These are phyloP conservation scores for Metarhizium anisopliae DNA, from an alignment of 2,329 filamentous ascomycete species.

Conservation along the genomic window DNA sequence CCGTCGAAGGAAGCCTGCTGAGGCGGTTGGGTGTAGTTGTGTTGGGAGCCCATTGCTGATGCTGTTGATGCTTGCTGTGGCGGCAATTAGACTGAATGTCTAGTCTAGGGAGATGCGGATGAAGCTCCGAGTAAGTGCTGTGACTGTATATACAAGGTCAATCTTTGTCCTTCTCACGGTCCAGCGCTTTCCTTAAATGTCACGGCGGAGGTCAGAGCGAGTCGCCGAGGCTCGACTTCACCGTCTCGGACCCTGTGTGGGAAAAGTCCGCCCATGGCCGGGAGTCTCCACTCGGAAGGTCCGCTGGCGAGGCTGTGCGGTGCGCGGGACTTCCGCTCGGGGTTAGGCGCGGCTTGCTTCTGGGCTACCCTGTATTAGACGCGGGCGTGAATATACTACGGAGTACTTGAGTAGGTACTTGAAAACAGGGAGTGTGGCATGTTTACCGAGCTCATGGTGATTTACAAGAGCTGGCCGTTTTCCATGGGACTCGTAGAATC, in stretches of 20 bases:
- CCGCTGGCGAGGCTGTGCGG: conserved; percentile 9
- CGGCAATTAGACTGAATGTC: too few species aligned
- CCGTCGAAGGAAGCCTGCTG: conserved; percentile 42
- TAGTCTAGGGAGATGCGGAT: too few species aligned
- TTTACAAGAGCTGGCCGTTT: too few species aligned
- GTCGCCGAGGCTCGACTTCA: not conserved
- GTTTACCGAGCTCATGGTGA: too few species aligned
- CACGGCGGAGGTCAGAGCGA: too few species aligned
- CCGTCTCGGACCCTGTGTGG: not conserved
- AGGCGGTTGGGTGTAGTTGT: conserved; percentile 33
- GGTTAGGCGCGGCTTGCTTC: not conserved
- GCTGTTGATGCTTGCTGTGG: not conserved
- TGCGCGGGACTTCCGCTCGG: conserved; percentile 7
- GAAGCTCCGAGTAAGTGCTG: too few species aligned
- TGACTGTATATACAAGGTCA: too few species aligned
- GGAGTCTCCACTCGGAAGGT: conserved; percentile 17
- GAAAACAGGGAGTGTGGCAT: too few species aligned
- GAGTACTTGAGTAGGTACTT: too few species aligned
- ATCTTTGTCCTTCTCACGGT: too few species aligned
- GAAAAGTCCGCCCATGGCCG: not conserved
- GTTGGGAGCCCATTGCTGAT: conserved; percentile 23
- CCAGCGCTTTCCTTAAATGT: too few species aligned
- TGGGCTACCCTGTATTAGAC: not conserved
- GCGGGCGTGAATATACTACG: not conserved
- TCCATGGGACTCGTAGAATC: too few species aligned